These are phyloP conservation scores for Parathielavia appendiculata DNA, from an alignment of 495 filamentous ascomycete genomes.

Conservation along the genomic window DNA sequence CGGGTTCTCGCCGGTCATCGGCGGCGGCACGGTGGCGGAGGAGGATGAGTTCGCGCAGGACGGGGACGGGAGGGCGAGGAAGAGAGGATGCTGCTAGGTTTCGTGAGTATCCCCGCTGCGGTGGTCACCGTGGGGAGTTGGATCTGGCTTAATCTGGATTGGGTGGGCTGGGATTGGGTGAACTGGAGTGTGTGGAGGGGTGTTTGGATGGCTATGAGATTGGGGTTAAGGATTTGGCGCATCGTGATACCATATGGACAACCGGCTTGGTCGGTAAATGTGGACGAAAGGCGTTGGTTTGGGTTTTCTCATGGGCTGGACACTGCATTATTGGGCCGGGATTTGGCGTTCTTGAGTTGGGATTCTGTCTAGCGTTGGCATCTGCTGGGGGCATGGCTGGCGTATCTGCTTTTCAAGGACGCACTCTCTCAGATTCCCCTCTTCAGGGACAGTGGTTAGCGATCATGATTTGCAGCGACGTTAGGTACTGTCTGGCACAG, in stretches of 20 bases:
- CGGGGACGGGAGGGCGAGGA: slow-evolving; percentile 24
- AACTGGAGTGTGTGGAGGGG: not conserved
- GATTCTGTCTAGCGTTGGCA: not conserved
- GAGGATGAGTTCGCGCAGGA: slow-evolving; percentile 31
- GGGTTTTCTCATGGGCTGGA: not conserved
- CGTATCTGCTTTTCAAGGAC: not conserved
- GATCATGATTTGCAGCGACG: not conserved
- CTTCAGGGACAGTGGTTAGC: not conserved
- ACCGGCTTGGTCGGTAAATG: slow-evolving; percentile 12
- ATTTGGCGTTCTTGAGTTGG: not conserved
- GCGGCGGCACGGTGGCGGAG: slow-evolving; percentile 27
- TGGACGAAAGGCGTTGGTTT: not conserved
- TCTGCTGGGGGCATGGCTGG: not conserved
- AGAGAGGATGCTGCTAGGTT: slow-evolving; percentile 18
- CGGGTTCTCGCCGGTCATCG: slow-evolving; percentile 46
- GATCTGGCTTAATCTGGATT: not conserved
- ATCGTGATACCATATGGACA: slow-evolving; percentile 16
- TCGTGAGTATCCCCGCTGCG: not conserved
- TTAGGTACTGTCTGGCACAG: slow-evolving; percentile 5
- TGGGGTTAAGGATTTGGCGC: not conserved
- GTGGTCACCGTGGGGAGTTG: no score
- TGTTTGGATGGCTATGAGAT: not conserved
- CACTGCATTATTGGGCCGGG: slow-evolving; percentile 1
- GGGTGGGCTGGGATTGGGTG: not conserved
- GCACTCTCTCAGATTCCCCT: not conserved